phyloP scores from a whole-genome alignment of 306 rosid genomes.

The Carpinus viminea region DNA sequence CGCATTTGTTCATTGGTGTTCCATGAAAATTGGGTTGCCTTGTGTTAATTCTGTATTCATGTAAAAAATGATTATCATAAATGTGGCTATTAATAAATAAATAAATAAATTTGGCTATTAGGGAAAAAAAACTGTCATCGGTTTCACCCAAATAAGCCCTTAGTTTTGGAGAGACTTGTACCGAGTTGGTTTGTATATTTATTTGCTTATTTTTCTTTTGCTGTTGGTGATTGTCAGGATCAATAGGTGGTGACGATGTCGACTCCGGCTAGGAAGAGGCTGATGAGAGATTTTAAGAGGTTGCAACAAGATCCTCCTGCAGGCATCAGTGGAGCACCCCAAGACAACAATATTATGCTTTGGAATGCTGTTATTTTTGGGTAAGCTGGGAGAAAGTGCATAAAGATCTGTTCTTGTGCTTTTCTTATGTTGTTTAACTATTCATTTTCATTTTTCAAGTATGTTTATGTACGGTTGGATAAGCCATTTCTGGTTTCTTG shows the following conservation, averaged over 20 bases:
- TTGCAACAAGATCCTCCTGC: constrained; percentile 98
- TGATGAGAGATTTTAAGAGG: constrained; percentile 99
- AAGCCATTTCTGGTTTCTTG: constrained; percentile 58
- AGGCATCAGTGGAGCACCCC: constrained; percentile 98
- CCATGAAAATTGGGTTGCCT: constrained; percentile 8
- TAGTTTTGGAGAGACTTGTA: neutral
- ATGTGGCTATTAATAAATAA: neutral
- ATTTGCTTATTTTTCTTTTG: neutral
- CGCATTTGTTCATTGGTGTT: neutral
- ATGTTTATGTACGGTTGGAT: constrained; percentile 45
- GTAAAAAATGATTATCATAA: neutral
- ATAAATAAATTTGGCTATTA: neutral
- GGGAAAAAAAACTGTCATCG: neutral
- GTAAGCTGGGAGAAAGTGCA: constrained; percentile 49
- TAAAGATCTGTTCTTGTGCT: constrained; percentile 13
- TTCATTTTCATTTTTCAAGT: constrained; percentile 26
- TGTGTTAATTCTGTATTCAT: neutral
- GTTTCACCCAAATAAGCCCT: neutral
- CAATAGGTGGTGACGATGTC: constrained; percentile 72
- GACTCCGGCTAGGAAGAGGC: constrained; percentile 91
- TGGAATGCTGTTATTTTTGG: constrained; percentile 99
- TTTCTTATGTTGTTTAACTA: constrained; percentile 16
- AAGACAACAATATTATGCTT: constrained; percentile 92
- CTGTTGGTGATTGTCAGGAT: constrained; percentile 14
- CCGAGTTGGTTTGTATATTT: constrained; percentile 5